Base-by-base conservation (phyloP, 1,139 yeast genomes). In the Hemisphaericaspora lyxosophila region DNA sequence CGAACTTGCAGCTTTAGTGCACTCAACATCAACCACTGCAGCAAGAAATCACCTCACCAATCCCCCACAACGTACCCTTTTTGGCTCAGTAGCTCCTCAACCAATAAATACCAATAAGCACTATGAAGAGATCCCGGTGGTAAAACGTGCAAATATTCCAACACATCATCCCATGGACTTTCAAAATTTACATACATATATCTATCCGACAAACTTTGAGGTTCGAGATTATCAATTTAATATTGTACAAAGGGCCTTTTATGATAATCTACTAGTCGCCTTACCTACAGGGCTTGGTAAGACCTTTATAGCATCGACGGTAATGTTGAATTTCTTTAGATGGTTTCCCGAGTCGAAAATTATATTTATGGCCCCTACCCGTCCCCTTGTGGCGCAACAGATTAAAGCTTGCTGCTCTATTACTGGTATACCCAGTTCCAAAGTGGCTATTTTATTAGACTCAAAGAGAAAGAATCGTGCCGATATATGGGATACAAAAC, bases 261-360 rank as follows among this genome's bases (percentile, higher is more conserved):
- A 76, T 52, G 73, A 82, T 46, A 94, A 94, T 54, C 60, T 84
- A 4, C 65, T 94, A 30, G 92, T 95, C 50, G 96, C 97, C 0
- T 74, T 94, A 19, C 99, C 99, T 0, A 94, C 99, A 0, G 99
- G 99, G 48, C 71, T 90, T 58, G 99, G 99, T 33, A 94, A 94
- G 62, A 94, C 99, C 0, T 89, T 94, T 49, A 89, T 94, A 52
- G 97, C 98, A 2, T 82, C 95, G 30, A 84, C 96, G 0, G 94
- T 92, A 20, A 94, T 94, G 88, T 70, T 90, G 41, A 94, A 94
- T 55, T 94, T 77, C 62, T 81, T 77, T 50, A 66, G 95, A 35
- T 94, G 98, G 98, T 85, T 82, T 35, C 78, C 77, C 7, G 61
- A 65, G 11, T 80, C 89, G 4, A 92, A 89, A 55, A 79, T 92